These are phyloP conservation scores for Hirsutella minnesotensis DNA, from an alignment of 2,329 filamentous ascomycete genomes.

Conservation along the genomic window DNA sequence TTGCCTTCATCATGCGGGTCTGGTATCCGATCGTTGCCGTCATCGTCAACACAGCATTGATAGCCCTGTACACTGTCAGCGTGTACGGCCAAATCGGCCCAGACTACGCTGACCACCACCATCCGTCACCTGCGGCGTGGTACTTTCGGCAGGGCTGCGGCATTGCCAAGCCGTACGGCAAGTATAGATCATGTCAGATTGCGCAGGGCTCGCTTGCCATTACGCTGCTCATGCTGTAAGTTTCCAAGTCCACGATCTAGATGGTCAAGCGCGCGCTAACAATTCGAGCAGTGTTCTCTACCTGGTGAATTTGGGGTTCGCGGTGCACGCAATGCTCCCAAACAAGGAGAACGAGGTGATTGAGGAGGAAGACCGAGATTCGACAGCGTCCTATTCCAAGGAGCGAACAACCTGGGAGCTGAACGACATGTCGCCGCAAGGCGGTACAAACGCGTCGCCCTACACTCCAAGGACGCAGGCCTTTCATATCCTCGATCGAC, in stretches of 20 bases:
- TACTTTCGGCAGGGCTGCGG: slow-evolving; percentile 62
- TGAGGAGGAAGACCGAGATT: slow-evolving; percentile 31
- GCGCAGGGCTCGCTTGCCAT: slow-evolving; percentile 57
- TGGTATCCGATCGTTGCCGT: slow-evolving; percentile 56
- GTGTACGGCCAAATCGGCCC: slow-evolving; percentile 61
- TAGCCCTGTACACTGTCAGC: slow-evolving; percentile 52
- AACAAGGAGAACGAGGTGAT: slow-evolving; percentile 39
- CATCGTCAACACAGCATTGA: slow-evolving; percentile 43
- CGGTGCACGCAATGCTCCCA: slow-evolving; percentile 45
- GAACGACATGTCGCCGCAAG: slow-evolving; percentile 33
- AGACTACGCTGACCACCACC: slow-evolving; percentile 55
- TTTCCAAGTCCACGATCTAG: slow-evolving; percentile 9
- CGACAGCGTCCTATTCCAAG: slow-evolving; percentile 20
- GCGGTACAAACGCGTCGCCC: slow-evolving; percentile 23
- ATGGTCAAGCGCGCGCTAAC: too few species aligned
- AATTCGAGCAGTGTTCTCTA: slow-evolving; percentile 45
- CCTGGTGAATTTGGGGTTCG: slow-evolving; percentile 43
- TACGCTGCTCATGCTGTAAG: slow-evolving; percentile 57
- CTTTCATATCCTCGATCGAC: slow-evolving; percentile 50
- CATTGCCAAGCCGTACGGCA: slow-evolving; percentile 40
- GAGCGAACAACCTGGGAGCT: slow-evolving; percentile 44
- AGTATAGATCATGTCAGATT: slow-evolving; percentile 50
- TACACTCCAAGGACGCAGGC: slow-evolving; percentile 57
- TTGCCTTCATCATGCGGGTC: slow-evolving; percentile 57
- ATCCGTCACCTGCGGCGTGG: slow-evolving; percentile 56